These are phyloP conservation scores for Capsella rubella DNA, from an alignment of 441 rosid genomes.

Conservation along the genomic window DNA sequence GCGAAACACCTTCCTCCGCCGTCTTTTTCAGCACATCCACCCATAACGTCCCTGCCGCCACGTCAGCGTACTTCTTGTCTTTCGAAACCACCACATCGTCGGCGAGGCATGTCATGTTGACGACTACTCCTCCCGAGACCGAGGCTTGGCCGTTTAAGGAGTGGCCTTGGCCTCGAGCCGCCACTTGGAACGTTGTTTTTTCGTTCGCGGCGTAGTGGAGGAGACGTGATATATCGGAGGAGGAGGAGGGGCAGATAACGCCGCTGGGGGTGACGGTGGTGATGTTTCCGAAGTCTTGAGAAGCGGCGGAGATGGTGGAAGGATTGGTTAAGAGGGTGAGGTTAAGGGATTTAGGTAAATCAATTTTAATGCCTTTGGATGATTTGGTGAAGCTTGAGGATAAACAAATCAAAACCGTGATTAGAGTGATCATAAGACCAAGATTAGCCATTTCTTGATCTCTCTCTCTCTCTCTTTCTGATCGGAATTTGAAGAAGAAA, in stretches of 20 bases:
- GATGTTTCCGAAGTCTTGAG: conserved; percentile 76
- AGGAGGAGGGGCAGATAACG: conserved; percentile 68
- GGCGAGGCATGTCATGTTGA: conserved; percentile 78
- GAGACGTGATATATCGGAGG: conserved; percentile 56
- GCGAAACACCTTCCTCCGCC: conserved; percentile 56
- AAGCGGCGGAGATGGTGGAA: conserved; percentile 52
- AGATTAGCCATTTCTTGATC: conserved; percentile 26
- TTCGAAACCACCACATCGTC: conserved; percentile 32
- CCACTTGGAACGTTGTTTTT: conserved; percentile 52
- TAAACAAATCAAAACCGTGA: conserved; percentile 14
- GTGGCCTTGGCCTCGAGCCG: conserved; percentile 93
- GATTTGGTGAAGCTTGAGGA: conserved; percentile 17
- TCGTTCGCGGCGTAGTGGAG: conserved; percentile 52
- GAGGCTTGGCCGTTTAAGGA: conserved; percentile 93
- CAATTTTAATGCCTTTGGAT: conserved; percentile 22
- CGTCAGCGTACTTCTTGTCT: conserved; percentile 57
- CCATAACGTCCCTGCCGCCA: conserved; percentile 92
- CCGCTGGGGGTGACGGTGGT: conserved; percentile 59
- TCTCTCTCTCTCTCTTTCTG: neutral
- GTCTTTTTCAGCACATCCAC: conserved; percentile 65
- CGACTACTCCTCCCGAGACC: conserved; percentile 67
- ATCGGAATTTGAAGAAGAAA: conserved; percentile 22
- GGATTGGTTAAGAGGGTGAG: conserved; percentile 53
- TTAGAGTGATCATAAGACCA: conserved; percentile 18
- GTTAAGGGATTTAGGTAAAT: conserved; percentile 38